Base-by-base conservation (phyloP, 306 rosid species). In the Dryas drummondii region DNA sequence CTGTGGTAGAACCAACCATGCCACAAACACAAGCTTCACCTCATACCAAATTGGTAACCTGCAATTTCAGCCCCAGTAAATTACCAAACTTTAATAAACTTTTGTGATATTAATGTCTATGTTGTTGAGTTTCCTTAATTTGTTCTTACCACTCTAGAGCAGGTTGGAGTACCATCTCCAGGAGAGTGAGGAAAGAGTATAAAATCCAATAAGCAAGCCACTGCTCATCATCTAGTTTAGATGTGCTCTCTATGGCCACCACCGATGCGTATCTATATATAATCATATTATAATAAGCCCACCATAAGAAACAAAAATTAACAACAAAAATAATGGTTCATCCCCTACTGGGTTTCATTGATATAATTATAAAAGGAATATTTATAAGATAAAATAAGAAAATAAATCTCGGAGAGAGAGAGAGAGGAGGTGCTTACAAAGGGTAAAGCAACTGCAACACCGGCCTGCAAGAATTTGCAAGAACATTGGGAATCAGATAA, bases 121-220 rank as follows among this genome's bases (percentile, higher is more conserved):
- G 37, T 32, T 9, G 3, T 14, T 11, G 1, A 22, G 2, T 9
- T 2, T 53, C 4, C 11, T 16, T 51, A 42, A 41, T 19, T 46
- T 41, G 5, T 16, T 45, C 86, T 51, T 48, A 91, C 97, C 87
- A 91, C 63, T 90, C 84, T 11, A 91, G 70, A 17, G 87, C 44
- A 1, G 97, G 88, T 49, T 83, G 91, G 61, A 94, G 72, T 19
- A 90, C 54, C 89, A 94, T 91, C 84, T 94, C 98, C 71, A 73
- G 4, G 57, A 94, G 98, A 5, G 98, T 86, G 82, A 94, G 89
- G 68, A 90, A 86, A 0, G 98, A 94, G 91, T 91, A 94, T 32
- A 90, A 46, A 66, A 94, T 90, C 98, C 98, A 94, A 64, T 94
- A 94, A 68, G 98, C 91, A 79, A 94, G 96, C 98, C 98, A 94